Conservation (phyloP, 202 grass and related monocot species). For the Elaeis oleifera region DNA sequence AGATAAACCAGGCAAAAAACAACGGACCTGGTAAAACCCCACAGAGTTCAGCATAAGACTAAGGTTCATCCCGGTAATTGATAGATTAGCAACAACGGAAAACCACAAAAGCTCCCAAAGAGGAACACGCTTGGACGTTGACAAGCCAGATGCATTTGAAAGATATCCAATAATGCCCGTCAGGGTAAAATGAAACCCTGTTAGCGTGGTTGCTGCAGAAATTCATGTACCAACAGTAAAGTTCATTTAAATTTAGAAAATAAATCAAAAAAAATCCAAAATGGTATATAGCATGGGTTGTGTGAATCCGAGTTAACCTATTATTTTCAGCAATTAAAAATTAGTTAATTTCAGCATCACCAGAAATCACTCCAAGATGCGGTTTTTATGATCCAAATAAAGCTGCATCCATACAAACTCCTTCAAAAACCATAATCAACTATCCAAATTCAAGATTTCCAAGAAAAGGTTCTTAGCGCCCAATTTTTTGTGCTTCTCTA, state of each 20-base stretch:
- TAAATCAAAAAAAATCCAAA: too few relatives aligned
- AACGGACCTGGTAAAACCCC: slow-evolving; percentile 10
- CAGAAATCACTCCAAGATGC: too few relatives aligned
- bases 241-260: background rate
- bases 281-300: too few relatives aligned
- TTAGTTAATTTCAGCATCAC: too few relatives aligned
- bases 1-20: background rate
- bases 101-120: slow-evolving; percentile 14
- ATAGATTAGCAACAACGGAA: slow-evolving; percentile 15
- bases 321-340: too few relatives aligned
- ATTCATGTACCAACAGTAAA: background rate
- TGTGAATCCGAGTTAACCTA: too few relatives aligned
- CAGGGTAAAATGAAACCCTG: slow-evolving; percentile 15
- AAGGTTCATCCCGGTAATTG: slow-evolving; percentile 15
- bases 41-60: slow-evolving; percentile 20
- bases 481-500: too few relatives aligned
- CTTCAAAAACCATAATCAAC: too few relatives aligned
- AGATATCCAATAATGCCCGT: slow-evolving; percentile 11
- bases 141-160: slow-evolving; percentile 14
- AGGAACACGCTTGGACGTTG: slow-evolving; percentile 9
- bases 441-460: too few relatives aligned
- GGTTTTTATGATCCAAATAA: too few relatives aligned
- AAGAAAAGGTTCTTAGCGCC: too few relatives aligned
- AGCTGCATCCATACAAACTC: too few relatives aligned
- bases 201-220: slow-evolving; percentile 15